Evolutionary conservation across 1,284 basidiomycete genomes (phyloP).

Genomic region (Ceratobasidium papillatum): DNA sequence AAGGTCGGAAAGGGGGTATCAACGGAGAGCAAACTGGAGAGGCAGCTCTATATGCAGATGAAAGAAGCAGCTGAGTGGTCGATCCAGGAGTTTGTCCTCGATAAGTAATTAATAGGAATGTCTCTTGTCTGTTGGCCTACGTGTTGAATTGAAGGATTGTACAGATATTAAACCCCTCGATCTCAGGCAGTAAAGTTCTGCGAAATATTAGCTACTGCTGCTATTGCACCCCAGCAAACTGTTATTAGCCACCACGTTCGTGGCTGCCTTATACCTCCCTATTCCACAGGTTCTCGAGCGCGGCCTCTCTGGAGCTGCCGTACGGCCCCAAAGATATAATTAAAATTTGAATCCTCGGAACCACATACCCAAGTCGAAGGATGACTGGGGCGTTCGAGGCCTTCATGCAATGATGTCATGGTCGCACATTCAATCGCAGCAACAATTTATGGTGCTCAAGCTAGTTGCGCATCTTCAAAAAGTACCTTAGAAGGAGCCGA

Average conservation of each 20-base stretch:
- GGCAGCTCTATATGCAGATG: slow-evolving; percentile 24
- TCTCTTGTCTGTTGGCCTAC: neutral
- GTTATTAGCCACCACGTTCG: too few species aligned
- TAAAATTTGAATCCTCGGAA: slow-evolving; percentile 2
- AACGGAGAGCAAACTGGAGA: slow-evolving; percentile 1
- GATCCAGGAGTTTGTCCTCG: slow-evolving; percentile 11
- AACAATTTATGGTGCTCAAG: neutral
- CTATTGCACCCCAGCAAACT: too few species aligned
- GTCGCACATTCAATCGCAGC: slow-evolving; percentile 7
- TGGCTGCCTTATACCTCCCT: neutral
- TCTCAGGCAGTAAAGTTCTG: neutral
- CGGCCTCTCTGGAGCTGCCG: neutral
- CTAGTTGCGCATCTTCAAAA: too few species aligned
- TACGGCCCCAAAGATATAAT: neutral
- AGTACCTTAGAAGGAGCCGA: too few species aligned
- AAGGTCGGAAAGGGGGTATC: slow-evolving; percentile 22
- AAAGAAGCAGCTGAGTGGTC: slow-evolving; percentile 35
- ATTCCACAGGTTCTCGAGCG: slow-evolving; percentile 13
- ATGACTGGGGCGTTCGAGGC: neutral
- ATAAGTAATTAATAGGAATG: neutral
- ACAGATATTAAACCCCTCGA: too few species aligned
- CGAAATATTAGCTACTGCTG: neutral
- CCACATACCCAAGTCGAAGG: neutral
- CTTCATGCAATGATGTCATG: neutral
- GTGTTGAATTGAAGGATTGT: neutral